These are phyloP conservation scores for Trichosporon coremiiforme DNA, from an alignment of 1,284 basidiomycete species.

Conservation along the genomic window DNA sequence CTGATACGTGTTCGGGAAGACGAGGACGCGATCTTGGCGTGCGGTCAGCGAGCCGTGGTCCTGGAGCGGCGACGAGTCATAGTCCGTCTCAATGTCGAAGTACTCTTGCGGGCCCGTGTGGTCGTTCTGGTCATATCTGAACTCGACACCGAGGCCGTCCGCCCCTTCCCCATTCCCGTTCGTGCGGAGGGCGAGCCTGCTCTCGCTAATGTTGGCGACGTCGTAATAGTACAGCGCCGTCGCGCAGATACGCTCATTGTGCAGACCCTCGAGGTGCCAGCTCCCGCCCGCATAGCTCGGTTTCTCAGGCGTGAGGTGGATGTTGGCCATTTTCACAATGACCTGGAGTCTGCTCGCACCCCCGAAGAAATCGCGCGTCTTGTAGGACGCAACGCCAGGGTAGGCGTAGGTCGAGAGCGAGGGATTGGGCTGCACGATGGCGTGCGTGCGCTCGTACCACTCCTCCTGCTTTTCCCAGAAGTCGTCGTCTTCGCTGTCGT, in stretches of 20 bases:
- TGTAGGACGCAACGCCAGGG: not conserved
- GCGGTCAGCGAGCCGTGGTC: conserved; percentile 16
- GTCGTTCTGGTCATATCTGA: conserved; percentile 22
- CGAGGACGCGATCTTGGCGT: conserved; percentile 21
- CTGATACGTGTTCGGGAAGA: conserved; percentile 28
- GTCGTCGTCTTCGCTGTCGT: conserved; percentile 18
- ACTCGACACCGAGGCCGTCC: conserved; percentile 4
- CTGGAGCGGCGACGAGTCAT: not conserved
- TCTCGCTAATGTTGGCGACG: conserved; percentile 27
- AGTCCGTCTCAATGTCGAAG: conserved; percentile 18
- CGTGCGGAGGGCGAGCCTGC: conserved; percentile 22
- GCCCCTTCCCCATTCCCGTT: not conserved
- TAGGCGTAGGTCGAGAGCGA: conserved; percentile 17
- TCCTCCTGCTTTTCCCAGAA: not conserved
- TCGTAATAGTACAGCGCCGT: conserved; percentile 31
- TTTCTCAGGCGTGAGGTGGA: conserved; percentile 30
- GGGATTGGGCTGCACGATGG: conserved; percentile 25
- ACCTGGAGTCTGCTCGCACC: conserved; percentile 19
- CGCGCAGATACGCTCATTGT: conserved; percentile 29
- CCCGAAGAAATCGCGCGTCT: not conserved
- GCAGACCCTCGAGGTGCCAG: conserved; percentile 28
- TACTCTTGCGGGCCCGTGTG: conserved; percentile 16
- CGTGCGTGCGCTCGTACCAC: conserved; percentile 28
- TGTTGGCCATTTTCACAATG: conserved; percentile 32
- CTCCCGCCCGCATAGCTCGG: conserved; percentile 24